phyloP scores from a whole-genome alignment of 2,329 filamentous ascomycete genomes.

The Aspergillus eucalypticola region DNA sequence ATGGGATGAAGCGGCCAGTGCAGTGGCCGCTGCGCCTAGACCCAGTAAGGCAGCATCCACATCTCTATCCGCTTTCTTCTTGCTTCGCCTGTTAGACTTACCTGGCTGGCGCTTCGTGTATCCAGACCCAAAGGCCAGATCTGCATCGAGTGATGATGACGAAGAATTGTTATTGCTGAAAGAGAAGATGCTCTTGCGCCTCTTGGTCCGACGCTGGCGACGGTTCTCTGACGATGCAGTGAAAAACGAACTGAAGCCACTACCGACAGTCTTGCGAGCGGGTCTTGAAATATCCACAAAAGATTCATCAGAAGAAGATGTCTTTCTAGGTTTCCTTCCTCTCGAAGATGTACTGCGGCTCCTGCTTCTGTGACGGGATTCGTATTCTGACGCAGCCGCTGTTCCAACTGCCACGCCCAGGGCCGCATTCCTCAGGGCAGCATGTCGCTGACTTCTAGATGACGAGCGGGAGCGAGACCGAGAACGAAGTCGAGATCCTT shows the following conservation, averaged over 20 bases:
- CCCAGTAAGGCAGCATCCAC: conserved; percentile 51
- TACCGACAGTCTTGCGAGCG: conserved; percentile 50
- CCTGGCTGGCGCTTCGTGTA: conserved; percentile 41
- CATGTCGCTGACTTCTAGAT: conserved; percentile 30
- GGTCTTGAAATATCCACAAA: conserved; percentile 66
- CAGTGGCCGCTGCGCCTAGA: conserved; percentile 50
- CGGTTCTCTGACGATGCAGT: conserved; percentile 59
- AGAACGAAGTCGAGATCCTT: conserved; percentile 33
- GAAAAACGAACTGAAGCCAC: conserved; percentile 65
- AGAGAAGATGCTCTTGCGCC: conserved; percentile 55
- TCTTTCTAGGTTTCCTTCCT: conserved; percentile 33
- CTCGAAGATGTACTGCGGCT: conserved; percentile 40
- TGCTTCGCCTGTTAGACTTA: conserved; percentile 38
- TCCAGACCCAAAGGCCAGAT: conserved; percentile 67
- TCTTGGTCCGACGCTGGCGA: conserved; percentile 49
- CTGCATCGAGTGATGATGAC: conserved; percentile 67
- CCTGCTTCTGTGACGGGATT: conserved; percentile 24
- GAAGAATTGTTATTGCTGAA: conserved; percentile 65
- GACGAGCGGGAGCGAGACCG: conserved; percentile 45
- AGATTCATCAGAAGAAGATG: conserved; percentile 59
- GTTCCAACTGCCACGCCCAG: conserved; percentile 40
- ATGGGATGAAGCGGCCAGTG: conserved; percentile 44
- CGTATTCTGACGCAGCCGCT: conserved; percentile 29
- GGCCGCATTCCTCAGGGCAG: conserved; percentile 35
- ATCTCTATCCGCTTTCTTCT: conserved; percentile 31